phyloP scores from a whole-genome alignment of 768 basidiomycete genomes.

The Rhizopogon vesiculosus region DNA sequence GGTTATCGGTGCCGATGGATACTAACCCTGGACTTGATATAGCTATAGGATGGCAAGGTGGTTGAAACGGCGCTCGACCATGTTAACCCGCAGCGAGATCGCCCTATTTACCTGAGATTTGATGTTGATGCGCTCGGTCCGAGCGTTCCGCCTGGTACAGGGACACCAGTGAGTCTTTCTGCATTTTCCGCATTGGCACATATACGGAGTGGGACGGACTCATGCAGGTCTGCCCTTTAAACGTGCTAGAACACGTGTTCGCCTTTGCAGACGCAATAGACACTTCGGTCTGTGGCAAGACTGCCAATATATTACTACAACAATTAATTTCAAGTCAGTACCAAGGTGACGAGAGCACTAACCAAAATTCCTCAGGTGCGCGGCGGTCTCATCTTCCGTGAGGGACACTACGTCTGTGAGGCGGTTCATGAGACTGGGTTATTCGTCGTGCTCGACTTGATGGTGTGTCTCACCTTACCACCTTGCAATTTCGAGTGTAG shows the following conservation, averaged over 20 bases:
- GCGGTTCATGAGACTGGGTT: slow-evolving; percentile 89
- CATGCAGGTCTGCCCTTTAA: not conserved
- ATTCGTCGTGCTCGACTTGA: slow-evolving; percentile 88
- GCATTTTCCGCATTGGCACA: not conserved
- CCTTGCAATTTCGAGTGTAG: too few relatives aligned
- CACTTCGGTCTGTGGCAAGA: not conserved
- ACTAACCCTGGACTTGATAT: too few relatives aligned
- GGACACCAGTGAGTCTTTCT: slow-evolving; percentile 67
- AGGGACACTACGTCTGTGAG: slow-evolving; percentile 98
- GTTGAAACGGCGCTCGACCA: slow-evolving; percentile 85
- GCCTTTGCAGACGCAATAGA: too few relatives aligned
- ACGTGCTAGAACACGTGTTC: not conserved
- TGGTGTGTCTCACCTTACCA: slow-evolving; percentile 48
- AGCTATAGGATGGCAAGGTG: slow-evolving; percentile 54
- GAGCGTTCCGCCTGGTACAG: slow-evolving; percentile 66
- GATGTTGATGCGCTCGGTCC: slow-evolving; percentile 97
- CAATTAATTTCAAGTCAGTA: not conserved
- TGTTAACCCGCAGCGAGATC: slow-evolving; percentile 79
- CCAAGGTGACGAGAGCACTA: not conserved
- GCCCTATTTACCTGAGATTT: slow-evolving; percentile 93
- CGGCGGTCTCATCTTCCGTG: slow-evolving; percentile 93
- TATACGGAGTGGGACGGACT: not conserved
- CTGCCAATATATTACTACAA: not conserved
- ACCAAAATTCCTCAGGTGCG: slow-evolving; percentile 51
- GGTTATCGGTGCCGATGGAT: slow-evolving; percentile 38